Base-by-base conservation (phyloP, 176 grass and related monocot species). In the Raddia guianensis region DNA sequence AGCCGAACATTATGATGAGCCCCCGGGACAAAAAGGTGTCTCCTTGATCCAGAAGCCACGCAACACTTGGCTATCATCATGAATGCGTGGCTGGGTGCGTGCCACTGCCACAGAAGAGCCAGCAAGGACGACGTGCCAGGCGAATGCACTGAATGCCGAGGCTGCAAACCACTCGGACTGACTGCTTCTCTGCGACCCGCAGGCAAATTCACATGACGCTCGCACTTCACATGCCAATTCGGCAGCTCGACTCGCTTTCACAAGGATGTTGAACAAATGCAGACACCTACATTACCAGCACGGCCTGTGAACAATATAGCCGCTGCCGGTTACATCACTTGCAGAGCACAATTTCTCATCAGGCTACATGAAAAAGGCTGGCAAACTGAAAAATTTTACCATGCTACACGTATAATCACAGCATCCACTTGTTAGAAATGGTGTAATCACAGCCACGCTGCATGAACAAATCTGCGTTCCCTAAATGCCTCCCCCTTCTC, bases 391-490 rank as follows among this genome's bases (percentile, higher is more conserved):
- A 42, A 61, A 46, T 49, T 7, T 35, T 27, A 27, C 27, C 27
- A 27, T 27, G 18, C 15, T 49, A 27, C 56, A 32, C 42, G 46
- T 72, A 14, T 11, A 2, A 21, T 10, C 87, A 92, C 76, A 87
- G 1, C 88, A 86, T 84, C 72, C 47, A 79, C 76, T 79, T 49
- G 68, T 78, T 87, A 56, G 81, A 54, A 52, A 78, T 37, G 32
- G 74, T 87, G 43, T 52, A 80, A 79, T 89, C 88, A 66, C 80
- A 56, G 12, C 88, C 93, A 8, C 84, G 79, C 56, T 91, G 75
- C 45, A 85, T 79, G 80, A 91, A 81, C 77, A 51, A 15, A 65
- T 86, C 86, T 32, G 67, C 72, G 12, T 93, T 83, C 34, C 57
- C 57, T 32, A 79, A 27, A 44, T 77, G 63, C 3, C 57, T 46